These are phyloP conservation scores for Xerocomellus intermedius DNA, from an alignment of 768 basidiomycete genomes.

Conservation along the genomic window DNA sequence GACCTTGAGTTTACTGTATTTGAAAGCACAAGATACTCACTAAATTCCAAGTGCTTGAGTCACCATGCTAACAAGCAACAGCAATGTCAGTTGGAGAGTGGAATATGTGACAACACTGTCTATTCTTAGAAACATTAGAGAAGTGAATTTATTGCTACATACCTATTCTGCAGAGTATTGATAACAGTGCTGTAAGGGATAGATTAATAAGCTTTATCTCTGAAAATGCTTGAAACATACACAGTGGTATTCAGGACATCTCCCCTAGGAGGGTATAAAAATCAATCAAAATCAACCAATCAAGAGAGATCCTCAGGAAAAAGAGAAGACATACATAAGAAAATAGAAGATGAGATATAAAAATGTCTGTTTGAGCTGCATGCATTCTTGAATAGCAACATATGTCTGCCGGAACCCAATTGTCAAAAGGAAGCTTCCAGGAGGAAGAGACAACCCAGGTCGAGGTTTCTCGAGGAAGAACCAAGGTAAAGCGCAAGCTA, in stretches of 20 bases:
- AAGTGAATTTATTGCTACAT: background rate
- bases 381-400: constrained; percentile 59
- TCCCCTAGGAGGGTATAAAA: constrained; percentile 44
- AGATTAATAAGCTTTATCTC: background rate
- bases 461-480: constrained; percentile 66
- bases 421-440: constrained; percentile 52
- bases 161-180: constrained; percentile 71
- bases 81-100: constrained; percentile 64
- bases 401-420: constrained; percentile 70
- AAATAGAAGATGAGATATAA: constrained; percentile 75
- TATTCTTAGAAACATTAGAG: constrained; percentile 3
- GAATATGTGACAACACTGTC: constrained; percentile 67
- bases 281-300: background rate
- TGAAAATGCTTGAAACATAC: constrained; percentile 36
- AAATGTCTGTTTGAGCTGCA: constrained; percentile 70
- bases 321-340: constrained; percentile 51
- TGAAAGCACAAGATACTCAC: constrained; percentile 35
- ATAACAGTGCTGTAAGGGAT: constrained; percentile 56
- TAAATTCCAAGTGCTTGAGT: constrained; percentile 68
- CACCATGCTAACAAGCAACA: constrained; percentile 64
- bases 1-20: background rate
- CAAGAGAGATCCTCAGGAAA: background rate
- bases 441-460: constrained; percentile 60
- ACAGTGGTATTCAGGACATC: constrained; percentile 75
- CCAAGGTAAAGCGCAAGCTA: constrained; percentile 70